phyloP scores from a whole-genome alignment of 2,329 filamentous ascomycete species.

The Venturia carpophila region DNA sequence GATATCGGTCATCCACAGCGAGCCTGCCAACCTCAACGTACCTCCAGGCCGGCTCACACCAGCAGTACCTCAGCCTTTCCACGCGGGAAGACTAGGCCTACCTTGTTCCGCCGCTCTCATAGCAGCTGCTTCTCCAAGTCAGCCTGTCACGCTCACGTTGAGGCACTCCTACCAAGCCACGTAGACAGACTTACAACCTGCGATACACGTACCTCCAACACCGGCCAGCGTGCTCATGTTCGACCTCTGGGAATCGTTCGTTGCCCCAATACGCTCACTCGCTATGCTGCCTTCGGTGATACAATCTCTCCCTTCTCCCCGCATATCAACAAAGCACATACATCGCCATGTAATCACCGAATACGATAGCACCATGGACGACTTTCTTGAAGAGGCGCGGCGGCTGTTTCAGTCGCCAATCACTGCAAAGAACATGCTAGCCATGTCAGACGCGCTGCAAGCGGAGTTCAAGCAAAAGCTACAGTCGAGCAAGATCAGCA shows the following conservation, averaged over 20 bases:
- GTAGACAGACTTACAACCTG: not conserved
- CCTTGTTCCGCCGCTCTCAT: not conserved
- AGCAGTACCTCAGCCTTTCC: not conserved
- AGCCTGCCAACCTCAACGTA: not conserved
- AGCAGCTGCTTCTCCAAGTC: not conserved
- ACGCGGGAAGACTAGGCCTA: not conserved
- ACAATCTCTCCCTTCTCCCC: slow-evolving; percentile 29
- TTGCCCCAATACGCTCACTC: slow-evolving; percentile 32
- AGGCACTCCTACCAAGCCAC: not conserved
- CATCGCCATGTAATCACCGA: slow-evolving; percentile 33
- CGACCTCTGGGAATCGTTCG: slow-evolving; percentile 34
- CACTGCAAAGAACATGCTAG: slow-evolving; percentile 33
- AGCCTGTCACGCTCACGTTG: not conserved
- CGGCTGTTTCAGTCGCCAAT: slow-evolving; percentile 38
- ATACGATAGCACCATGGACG: slow-evolving; percentile 41
- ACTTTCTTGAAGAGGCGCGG: slow-evolving; percentile 38
- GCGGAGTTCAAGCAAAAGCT: slow-evolving; percentile 49
- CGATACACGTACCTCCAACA: not conserved
- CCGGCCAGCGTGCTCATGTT: slow-evolving; percentile 27
- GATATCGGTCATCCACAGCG: not conserved
- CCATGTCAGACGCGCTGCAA: slow-evolving; percentile 39
- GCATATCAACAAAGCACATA: slow-evolving; percentile 29
- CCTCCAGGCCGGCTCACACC: not conserved
- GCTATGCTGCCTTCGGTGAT: slow-evolving; percentile 30
- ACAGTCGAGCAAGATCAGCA: slow-evolving; percentile 50